phyloP scores from a whole-genome alignment of 2,329 filamentous ascomycete genomes.

The Ophiognomonia clavigignenti-juglandacearum region DNA sequence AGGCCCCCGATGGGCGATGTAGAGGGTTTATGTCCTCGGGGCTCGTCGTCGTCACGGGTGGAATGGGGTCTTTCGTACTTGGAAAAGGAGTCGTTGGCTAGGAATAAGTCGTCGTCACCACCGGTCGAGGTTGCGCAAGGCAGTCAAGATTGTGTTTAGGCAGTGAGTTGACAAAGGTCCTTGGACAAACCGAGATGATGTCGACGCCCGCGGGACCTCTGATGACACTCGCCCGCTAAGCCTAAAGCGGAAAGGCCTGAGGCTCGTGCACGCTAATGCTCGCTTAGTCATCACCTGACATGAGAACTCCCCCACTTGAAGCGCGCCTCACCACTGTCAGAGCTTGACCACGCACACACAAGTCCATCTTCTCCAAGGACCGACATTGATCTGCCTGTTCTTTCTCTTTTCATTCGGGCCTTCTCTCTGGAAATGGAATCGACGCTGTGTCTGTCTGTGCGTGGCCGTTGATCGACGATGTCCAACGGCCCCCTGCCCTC shows the following conservation, averaged over 20 bases:
- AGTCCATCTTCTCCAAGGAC: too few species aligned
- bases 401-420: too few species aligned
- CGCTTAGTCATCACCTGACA: too few species aligned
- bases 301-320: too few species aligned
- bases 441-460: neutral
- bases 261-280: too few species aligned
- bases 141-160: conserved; percentile 1
- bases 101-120: conserved; percentile 8
- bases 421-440: conserved; percentile 7
- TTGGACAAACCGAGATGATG: conserved; percentile 16
- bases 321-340: too few species aligned
- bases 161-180: conserved; percentile 9
- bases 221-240: conserved; percentile 4
- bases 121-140: conserved; percentile 5
- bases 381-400: neutral
- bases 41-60: neutral
- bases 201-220: conserved; percentile 12
- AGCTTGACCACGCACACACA: too few species aligned
- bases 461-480: conserved; percentile 30
- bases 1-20: neutral
- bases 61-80: neutral
- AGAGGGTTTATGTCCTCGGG: neutral
- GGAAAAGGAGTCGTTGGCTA: neutral
- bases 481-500: conserved; percentile 60
- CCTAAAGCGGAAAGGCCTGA: neutral